phyloP scores from a whole-genome alignment of 1,284 basidiomycete genomes.

The Microbotryomycetes sp. region DNA sequence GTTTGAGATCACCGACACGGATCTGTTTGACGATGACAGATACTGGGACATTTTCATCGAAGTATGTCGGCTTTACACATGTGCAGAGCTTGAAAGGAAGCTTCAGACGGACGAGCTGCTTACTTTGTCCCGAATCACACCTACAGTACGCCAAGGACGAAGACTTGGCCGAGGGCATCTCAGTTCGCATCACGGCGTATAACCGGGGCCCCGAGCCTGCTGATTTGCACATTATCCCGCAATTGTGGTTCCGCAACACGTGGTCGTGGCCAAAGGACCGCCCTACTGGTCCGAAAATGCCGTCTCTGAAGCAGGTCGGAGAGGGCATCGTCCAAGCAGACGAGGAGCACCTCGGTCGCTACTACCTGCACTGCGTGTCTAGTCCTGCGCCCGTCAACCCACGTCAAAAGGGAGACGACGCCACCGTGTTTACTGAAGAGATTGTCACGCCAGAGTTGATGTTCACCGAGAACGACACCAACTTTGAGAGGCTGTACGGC shows the following conservation, averaged over 20 bases:
- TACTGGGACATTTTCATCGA: conserved; percentile 99
- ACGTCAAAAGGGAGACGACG: conserved; percentile 48
- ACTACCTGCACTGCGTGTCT: conserved; percentile 78
- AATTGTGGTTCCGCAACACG: conserved; percentile 93
- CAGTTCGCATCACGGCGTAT: conserved; percentile 90
- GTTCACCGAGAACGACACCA: conserved; percentile 96
- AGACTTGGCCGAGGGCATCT: conserved; percentile 78
- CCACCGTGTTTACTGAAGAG: conserved; percentile 55
- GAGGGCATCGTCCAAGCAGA: conserved; percentile 59
- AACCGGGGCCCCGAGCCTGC: conserved; percentile 94
- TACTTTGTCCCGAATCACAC: conserved; percentile 4
- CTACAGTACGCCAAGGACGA: conserved; percentile 92
- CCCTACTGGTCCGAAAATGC: conserved; percentile 58
- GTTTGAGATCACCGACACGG: conserved; percentile 89
- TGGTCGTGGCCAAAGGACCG: conserved; percentile 90
- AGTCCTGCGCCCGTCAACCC: conserved; percentile 81
- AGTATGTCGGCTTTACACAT: conserved; percentile 47
- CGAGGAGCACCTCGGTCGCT: conserved; percentile 54
- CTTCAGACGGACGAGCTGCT: background rate
- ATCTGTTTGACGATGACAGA: conserved; percentile 80
- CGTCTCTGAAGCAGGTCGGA: conserved; percentile 51
- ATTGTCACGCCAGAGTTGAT: conserved; percentile 71
- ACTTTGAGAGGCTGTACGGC: conserved; percentile 82
- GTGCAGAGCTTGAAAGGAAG: too few species aligned
- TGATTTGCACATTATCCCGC: conserved; percentile 89